Evolutionary conservation across 2,329 filamentous ascomycete genomes (phyloP).

Genomic region (Chaetomium sp.): DNA sequence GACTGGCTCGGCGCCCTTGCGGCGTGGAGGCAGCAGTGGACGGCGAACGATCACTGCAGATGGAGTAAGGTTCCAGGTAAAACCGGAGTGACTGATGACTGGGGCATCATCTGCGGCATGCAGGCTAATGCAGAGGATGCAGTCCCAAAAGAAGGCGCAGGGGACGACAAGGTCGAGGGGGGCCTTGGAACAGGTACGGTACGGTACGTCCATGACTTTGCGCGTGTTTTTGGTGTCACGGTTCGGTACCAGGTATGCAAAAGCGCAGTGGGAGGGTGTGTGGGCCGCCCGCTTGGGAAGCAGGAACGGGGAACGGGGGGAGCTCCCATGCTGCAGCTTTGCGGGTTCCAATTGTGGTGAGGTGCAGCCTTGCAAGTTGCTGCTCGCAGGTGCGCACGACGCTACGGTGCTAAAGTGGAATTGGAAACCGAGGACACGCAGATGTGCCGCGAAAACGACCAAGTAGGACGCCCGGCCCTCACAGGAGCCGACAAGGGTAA

Average conservation of each 20-base stretch:
- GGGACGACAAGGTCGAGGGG: conserved; percentile 18
- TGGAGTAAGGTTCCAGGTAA: conserved; percentile 25
- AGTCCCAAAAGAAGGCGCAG: conserved; percentile 35
- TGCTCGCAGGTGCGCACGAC: conserved; percentile 30
- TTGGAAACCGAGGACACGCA: background rate
- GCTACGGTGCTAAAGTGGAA: conserved; percentile 7
- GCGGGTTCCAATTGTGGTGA: conserved; percentile 7
- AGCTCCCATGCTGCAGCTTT: conserved; percentile 13
- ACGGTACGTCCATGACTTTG: conserved; percentile 13
- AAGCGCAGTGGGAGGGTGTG: conserved; percentile 30
- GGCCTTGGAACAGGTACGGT: conserved; percentile 20
- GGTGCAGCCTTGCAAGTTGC: conserved; percentile 15
- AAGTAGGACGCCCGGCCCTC: conserved; percentile 7
- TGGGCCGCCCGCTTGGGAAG: conserved; percentile 23
- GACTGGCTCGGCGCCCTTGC: conserved; percentile 32
- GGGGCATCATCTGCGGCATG: conserved; percentile 32
- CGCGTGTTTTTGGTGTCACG: conserved; percentile 23
- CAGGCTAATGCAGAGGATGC: conserved; percentile 35
- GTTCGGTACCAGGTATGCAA: conserved; percentile 21
- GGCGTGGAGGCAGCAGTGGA: conserved; percentile 36
- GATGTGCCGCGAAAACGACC: background rate
- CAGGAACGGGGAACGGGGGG: conserved; percentile 30
- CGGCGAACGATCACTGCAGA: conserved; percentile 27
- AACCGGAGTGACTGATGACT: conserved; percentile 28
- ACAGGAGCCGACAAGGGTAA: conserved; percentile 20